Evolutionary conservation across 139 green algal species (phyloP).

Genomic region (Prasinococcaceae sp.): DNA sequence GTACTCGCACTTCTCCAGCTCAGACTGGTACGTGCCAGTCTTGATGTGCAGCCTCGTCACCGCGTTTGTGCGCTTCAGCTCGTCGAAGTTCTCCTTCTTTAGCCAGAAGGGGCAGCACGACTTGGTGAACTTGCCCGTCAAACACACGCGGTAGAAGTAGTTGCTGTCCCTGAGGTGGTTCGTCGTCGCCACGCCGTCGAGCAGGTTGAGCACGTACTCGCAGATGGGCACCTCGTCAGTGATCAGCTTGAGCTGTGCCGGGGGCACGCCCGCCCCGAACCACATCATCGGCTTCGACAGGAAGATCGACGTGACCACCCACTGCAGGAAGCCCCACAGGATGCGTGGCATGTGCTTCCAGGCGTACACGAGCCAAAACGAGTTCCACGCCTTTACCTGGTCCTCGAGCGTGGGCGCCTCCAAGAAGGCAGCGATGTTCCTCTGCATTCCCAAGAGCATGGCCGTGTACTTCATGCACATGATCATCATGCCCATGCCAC

Average conservation of each 20-base stretch:
- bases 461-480: conserved; percentile 12
- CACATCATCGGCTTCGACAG: conserved; percentile 63
- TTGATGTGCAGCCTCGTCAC: conserved; percentile 26
- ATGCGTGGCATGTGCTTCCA: conserved; percentile 13
- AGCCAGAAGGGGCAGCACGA: conserved; percentile 93
- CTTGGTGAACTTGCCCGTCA: conserved; percentile 70
- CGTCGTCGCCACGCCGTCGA: conserved; percentile 58
- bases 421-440: conserved; percentile 34
- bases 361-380: conserved; percentile 49
- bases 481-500: conserved; percentile 67
- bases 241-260: conserved; percentile 90
- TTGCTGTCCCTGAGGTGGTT: conserved; percentile 57
- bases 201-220: conserved; percentile 66
- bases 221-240: conserved; percentile 68
- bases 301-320: conserved; percentile 17
- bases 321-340: background rate
- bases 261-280: conserved; percentile 86
- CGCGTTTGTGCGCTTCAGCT: conserved; percentile 40
- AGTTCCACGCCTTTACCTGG: conserved; percentile 55
- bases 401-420: conserved; percentile 64
- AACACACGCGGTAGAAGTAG: conserved; percentile 97
- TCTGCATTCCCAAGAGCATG: conserved; percentile 14
- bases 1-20: conserved; percentile 73
- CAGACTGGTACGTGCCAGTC: conserved; percentile 73
- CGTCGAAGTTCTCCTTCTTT: conserved; percentile 48